phyloP scores from a whole-genome alignment of 805 yeast genomes.

The Tetrapisispora namnaoensis region DNA sequence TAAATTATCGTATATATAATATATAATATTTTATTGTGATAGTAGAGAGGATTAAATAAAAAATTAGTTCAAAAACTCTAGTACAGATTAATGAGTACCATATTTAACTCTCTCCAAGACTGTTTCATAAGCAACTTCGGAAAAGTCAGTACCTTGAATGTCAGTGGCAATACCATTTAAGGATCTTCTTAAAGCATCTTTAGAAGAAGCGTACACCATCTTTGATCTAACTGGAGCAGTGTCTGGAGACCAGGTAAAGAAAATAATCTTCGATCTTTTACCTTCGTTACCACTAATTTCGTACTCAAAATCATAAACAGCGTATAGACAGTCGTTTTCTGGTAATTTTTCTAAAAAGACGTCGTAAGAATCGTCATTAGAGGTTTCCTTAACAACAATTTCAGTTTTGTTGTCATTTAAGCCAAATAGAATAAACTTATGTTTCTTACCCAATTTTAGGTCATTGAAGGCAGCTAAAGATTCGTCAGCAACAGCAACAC shows the following conservation, averaged over 20 bases:
- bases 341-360: slow-evolving; percentile 80
- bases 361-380: slow-evolving; percentile 69
- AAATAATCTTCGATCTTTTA: slow-evolving; percentile 67
- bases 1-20: neutral
- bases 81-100: slow-evolving; percentile 36
- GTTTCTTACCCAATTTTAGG: slow-evolving; percentile 85
- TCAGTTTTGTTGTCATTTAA: slow-evolving; percentile 81
- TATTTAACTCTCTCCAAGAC: slow-evolving; percentile 83
- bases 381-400: slow-evolving; percentile 81
- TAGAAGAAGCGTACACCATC: slow-evolving; percentile 98
- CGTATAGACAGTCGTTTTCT: slow-evolving; percentile 93
- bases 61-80: neutral
- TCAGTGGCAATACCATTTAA: slow-evolving; percentile 90
- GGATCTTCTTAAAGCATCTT: slow-evolving; percentile 95
- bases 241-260: slow-evolving; percentile 94
- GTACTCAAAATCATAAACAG: slow-evolving; percentile 94
- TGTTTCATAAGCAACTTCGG: slow-evolving; percentile 91
- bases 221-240: slow-evolving; percentile 90
- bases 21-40: neutral
- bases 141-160: slow-evolving; percentile 95
- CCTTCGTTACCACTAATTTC: slow-evolving; percentile 87
- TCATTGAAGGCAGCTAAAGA: slow-evolving; percentile 91
- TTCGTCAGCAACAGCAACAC: slow-evolving; percentile 83
- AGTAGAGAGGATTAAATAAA: neutral
- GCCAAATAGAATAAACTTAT: slow-evolving; percentile 71